Evolutionary conservation across 805 yeast species (phyloP), one percentile per base, ranked within the genome.

Genomic region (Diddensiella transvaalensis): DNA sequence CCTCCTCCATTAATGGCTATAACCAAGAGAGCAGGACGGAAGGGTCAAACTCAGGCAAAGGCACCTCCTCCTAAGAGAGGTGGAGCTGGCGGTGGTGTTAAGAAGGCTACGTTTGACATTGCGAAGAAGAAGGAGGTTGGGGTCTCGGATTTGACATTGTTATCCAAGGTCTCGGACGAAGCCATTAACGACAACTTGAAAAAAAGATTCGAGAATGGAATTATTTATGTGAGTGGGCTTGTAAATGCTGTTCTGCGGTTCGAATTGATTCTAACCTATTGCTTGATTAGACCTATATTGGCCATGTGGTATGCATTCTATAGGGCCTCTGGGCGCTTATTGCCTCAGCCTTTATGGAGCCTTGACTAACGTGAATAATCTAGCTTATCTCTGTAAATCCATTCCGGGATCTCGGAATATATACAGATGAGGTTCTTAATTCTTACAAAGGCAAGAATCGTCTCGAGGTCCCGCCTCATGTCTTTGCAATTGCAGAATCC

Each of bases 61-160:
- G 56, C 70, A 74, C 48, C 56, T 24, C 52, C 53, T 36, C 50
- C 60, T 43, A 51, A 57, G 39, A 45, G 60, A 46, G 52, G 64
- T n/a, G 50, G 57, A n/a, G n/a, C n/a, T n/a, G 32, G 13, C 8
- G 81, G 78, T 19, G 82, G 71, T 35, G 82, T 86, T 48, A 81
- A 86, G 63, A 91, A 91, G 72, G 97, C 97, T 11, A 85, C 88
- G 43, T 93, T 89, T 64, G 98, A 93, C 59, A 68, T 84, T 29
- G 72, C 81, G 46, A 89, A 89, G 71, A 87, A 87, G 76, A 87
- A 89, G 66, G 98, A 93, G 68, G 98, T 93, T n/a, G 99, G 99
- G 46, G 97, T 93, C 5, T 84, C 95, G 38, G 99, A 93, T 68
- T 74, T 93, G 61, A 93, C 99, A 0, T 71, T 93, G 46, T 74